phyloP scores from a whole-genome alignment of 1,139 yeast genomes.

The Suhomyces coccinellae region DNA sequence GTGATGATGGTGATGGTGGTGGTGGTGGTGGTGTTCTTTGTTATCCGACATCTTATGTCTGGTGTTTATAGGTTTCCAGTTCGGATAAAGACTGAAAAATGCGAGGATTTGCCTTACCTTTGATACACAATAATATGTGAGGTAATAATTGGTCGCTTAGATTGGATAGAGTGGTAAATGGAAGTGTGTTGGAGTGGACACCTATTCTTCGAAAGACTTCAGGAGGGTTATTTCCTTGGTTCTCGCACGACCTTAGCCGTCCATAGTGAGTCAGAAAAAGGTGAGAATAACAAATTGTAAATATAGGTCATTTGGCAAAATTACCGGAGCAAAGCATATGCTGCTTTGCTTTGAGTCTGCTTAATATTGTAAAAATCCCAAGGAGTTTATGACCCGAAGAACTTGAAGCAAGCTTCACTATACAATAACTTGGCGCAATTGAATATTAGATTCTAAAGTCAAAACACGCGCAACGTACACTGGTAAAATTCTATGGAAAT shows the following conservation, averaged over 20 bases:
- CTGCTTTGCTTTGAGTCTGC: no score
- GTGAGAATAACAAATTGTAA: neutral
- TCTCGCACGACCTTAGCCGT: neutral
- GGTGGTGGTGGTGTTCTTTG: conserved; percentile 7
- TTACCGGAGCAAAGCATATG: no score
- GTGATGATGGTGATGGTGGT: conserved; percentile 19
- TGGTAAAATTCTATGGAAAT: no score
- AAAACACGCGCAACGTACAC: no score
- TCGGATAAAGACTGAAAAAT: neutral
- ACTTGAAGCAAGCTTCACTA: no score
- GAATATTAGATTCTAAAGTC: no score
- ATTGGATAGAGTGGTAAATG: neutral
- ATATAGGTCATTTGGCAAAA: neutral
- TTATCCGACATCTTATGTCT: conserved; percentile 9
- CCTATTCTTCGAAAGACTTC: neutral
- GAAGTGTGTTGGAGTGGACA: neutral
- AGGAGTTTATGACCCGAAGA: no score
- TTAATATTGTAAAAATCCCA: no score
- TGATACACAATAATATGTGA: neutral
- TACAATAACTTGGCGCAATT: no score
- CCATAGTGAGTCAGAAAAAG: neutral
- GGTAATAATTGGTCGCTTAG: neutral
- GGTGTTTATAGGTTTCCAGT: neutral
- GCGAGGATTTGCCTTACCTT: neutral
- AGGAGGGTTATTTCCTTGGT: neutral